A percentile compares a stretch with the other conserved stretches of the same genome.
These are phyloP conservation scores for Fusarium sp. DNA, from an alignment of 2,329 filamentous ascomycete genomes.

Conservation along the genomic window DNA sequence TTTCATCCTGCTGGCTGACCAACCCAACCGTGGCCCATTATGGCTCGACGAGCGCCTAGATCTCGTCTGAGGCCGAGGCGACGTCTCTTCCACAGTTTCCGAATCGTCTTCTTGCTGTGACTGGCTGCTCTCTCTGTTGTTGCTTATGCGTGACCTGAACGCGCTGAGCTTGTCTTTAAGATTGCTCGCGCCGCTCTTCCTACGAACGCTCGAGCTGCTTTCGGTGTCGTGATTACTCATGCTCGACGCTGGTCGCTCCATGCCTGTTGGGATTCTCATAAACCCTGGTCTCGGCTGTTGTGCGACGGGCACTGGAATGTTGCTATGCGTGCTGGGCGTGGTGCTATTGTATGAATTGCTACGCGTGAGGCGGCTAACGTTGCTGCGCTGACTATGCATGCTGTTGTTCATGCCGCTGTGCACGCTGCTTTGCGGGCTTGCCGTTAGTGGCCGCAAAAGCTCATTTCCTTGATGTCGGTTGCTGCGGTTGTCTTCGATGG, in stretches of 20 bases:
- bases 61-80: constrained; percentile 28
- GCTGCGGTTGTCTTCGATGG: constrained; percentile 46
- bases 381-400: constrained; percentile 25
- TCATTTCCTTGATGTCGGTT: constrained; percentile 45
- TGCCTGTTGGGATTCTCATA: constrained; percentile 39
- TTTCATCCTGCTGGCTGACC: constrained; percentile 36
- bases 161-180: constrained; percentile 53
- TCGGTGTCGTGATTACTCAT: constrained; percentile 44
- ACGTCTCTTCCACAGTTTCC: constrained; percentile 36
- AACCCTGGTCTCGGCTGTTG: constrained; percentile 40
- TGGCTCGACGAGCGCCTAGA: constrained; percentile 37
- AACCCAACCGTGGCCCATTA: constrained; percentile 32
- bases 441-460: constrained; percentile 49
- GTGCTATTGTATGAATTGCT: constrained; percentile 27
- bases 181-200: constrained; percentile 47
- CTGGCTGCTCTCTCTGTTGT: constrained; percentile 37
- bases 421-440: constrained; percentile 45
- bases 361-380: constrained; percentile 17
- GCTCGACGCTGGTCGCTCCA: constrained; percentile 49
- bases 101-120: constrained; percentile 39
- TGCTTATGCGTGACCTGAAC: constrained; percentile 48
- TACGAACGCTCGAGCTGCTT: constrained; percentile 38
- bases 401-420: constrained; percentile 36
- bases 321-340: constrained; percentile 32
- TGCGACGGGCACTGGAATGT: constrained; percentile 22